phyloP scores from a whole-genome alignment of 768 basidiomycete species.

The Lentinula detonsa region DNA sequence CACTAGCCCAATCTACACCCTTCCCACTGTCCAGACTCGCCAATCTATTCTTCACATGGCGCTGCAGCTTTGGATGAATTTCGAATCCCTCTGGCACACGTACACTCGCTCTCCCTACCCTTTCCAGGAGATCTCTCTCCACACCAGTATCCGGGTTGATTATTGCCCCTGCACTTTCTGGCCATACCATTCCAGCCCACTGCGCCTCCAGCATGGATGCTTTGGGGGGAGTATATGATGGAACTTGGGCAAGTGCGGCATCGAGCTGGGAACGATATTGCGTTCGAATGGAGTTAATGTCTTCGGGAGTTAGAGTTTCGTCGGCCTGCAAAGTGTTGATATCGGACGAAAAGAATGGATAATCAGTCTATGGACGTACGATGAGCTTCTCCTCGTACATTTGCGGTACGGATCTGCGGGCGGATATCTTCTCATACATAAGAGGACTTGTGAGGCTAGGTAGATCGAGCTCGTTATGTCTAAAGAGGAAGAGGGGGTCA shows the following conservation, averaged over 20 bases:
- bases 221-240: constrained; percentile 37
- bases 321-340: constrained; percentile 30
- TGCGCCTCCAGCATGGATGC: constrained; percentile 57
- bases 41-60: constrained; percentile 77
- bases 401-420: constrained; percentile 69
- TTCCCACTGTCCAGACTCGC: constrained; percentile 58
- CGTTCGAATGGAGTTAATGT: constrained; percentile 44
- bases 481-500: constrained; percentile 16
- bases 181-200: constrained; percentile 67
- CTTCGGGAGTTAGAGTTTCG: constrained; percentile 43
- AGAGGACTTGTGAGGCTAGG: constrained; percentile 83
- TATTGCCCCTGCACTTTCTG: constrained; percentile 46
- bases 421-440: constrained; percentile 87
- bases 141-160: constrained; percentile 68
- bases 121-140: constrained; percentile 37
- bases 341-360: neutral
- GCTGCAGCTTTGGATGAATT: constrained; percentile 69
- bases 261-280: constrained; percentile 63
- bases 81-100: constrained; percentile 54
- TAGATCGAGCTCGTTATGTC: constrained; percentile 87
- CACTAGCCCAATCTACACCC: constrained; percentile 87
- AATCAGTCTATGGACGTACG: constrained; percentile 35
- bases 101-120: constrained; percentile 68
- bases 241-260: constrained; percentile 44
- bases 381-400: constrained; percentile 77